Conservation (phyloP, 2,329 filamentous ascomycete genomes). For the Leptographium wingfieldii region DNA sequence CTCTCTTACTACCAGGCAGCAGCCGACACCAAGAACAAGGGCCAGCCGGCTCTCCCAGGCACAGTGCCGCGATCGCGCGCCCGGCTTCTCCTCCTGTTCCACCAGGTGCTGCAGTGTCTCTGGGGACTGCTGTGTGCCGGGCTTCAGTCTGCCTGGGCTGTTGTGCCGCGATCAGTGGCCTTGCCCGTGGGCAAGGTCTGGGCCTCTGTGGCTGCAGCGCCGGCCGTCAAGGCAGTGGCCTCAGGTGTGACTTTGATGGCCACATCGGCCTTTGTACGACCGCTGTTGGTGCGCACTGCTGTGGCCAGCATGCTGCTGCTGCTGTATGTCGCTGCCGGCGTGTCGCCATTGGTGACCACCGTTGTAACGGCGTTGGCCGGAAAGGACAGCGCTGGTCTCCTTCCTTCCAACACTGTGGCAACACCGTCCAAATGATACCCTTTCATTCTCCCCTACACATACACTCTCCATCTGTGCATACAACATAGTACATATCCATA, state of each 20-base stretch:
- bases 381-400: neutral
- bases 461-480: neutral
- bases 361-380: neutral
- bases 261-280: slow-evolving; percentile 1
- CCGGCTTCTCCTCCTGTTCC: slow-evolving; percentile 6
- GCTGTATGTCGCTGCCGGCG: neutral
- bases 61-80: neutral
- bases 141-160: slow-evolving; percentile 3
- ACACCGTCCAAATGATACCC: neutral
- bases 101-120: slow-evolving; percentile 7
- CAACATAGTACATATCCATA: no score
- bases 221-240: slow-evolving; percentile 1
- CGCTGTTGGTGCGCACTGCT: slow-evolving; percentile 7
- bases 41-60: neutral
- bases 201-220: slow-evolving; percentile 3
- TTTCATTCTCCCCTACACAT: neutral
- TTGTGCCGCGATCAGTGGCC: slow-evolving; percentile 9
- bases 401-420: neutral
- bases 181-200: slow-evolving; percentile 5
- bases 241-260: slow-evolving; percentile 1
- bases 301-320: slow-evolving; percentile 5
- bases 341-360: neutral
- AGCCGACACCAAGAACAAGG: neutral
- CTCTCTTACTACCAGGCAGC: neutral
- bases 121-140: slow-evolving; percentile 4